phyloP scores from a whole-genome alignment of 192 early-diverging fungal genomes.

The Phlyctochytrium planicorne region DNA sequence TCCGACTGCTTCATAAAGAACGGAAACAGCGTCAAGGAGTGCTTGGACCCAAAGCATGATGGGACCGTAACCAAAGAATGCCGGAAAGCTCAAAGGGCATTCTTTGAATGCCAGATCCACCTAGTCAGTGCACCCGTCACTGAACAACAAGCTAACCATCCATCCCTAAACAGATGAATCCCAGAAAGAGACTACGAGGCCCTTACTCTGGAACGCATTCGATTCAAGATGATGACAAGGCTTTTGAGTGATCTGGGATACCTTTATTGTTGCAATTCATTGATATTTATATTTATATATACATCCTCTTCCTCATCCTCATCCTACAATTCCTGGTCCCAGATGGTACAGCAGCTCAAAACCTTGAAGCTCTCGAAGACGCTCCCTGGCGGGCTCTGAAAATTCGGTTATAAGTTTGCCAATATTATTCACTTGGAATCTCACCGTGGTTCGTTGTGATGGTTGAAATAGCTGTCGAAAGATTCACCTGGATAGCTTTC shows the following conservation, averaged over 20 bases:
- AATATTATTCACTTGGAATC: too few species aligned
- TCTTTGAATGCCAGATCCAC: constrained; percentile 36
- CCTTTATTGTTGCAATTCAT: too few species aligned
- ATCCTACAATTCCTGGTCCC: not conserved
- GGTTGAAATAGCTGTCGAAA: too few species aligned
- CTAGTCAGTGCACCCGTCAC: constrained; percentile 25
- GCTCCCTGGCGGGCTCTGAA: not conserved
- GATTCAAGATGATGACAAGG: not conserved
- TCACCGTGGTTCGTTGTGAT: too few species aligned
- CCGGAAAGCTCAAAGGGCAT: constrained; percentile 30
- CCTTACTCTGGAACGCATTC: constrained; percentile 14
- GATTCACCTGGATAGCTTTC: not conserved
- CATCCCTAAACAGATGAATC: constrained; percentile 41
- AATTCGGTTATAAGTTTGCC: too few species aligned
- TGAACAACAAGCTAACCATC: too few species aligned
- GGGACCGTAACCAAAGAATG: constrained; percentile 30
- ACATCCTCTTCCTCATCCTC: too few species aligned
- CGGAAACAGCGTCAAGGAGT: constrained; percentile 21
- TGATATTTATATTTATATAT: too few species aligned
- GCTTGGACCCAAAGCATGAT: constrained; percentile 23
- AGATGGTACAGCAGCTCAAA: not conserved
- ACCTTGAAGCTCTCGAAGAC: not conserved
- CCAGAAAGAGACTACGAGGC: constrained; percentile 25
- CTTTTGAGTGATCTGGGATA: too few species aligned
- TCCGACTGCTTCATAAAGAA: constrained; percentile 30